phyloP scores from a whole-genome alignment of 2,329 filamentous ascomycete species.

The Clonostachys byssicola region DNA sequence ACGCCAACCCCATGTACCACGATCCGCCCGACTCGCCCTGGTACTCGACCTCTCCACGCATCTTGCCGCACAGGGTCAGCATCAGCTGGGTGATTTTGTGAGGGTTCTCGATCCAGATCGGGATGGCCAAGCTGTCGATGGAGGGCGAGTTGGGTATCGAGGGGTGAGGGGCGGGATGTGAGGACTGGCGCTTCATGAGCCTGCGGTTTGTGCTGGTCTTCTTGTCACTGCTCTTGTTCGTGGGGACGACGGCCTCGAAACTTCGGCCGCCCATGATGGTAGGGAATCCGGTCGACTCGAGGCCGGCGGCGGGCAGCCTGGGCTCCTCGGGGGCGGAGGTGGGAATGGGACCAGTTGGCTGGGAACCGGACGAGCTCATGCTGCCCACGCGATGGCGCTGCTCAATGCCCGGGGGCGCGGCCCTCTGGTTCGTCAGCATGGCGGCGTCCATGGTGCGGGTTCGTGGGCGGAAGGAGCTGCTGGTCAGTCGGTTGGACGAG shows the following conservation, averaged over 20 bases:
- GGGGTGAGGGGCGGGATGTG: conserved; percentile 52
- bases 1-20: conserved; percentile 71
- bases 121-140: conserved; percentile 55
- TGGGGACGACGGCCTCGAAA: conserved; percentile 21
- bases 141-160: conserved; percentile 48
- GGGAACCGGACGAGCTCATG: conserved; percentile 58
- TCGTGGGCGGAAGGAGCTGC: conserved; percentile 40
- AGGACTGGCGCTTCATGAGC: conserved; percentile 49
- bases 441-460: conserved; percentile 56
- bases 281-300: conserved; percentile 37
- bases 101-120: conserved; percentile 62
- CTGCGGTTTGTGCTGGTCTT: conserved; percentile 38
- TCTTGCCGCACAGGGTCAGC: conserved; percentile 72
- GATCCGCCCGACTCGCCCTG: conserved; percentile 54
- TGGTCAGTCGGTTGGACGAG: conserved; percentile 11
- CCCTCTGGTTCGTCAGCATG: conserved; percentile 37
- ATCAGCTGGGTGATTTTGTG: conserved; percentile 72
- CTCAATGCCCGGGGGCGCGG: conserved; percentile 31
- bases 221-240: conserved; percentile 34
- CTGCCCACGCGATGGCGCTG: conserved; percentile 65
- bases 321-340: conserved; percentile 43
- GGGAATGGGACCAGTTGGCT: conserved; percentile 10
- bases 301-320: conserved; percentile 29
- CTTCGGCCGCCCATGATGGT: conserved; percentile 28
- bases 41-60: conserved; percentile 76